Evolutionary conservation across 345 rosid genomes (phyloP).

Genomic region (Eucalyptus erythrocorys): DNA sequence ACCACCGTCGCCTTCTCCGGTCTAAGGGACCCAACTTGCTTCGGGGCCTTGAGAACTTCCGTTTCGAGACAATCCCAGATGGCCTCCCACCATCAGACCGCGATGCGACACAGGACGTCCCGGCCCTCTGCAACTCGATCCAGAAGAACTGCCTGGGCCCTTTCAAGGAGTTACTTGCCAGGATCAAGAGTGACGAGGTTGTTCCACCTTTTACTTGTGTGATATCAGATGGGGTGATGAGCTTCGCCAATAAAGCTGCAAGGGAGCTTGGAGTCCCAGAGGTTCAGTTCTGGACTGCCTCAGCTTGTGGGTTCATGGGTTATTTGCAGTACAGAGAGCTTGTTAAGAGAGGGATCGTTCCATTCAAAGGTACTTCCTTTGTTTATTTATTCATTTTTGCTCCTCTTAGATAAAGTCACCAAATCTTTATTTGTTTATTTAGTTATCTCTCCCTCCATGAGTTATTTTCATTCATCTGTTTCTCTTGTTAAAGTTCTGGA

Average conservation of each 20-base stretch:
- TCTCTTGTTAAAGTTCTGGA: not conserved
- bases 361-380: conserved; percentile 14
- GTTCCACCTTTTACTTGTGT: conserved; percentile 14
- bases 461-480: not conserved
- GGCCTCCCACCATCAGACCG: conserved; percentile 9
- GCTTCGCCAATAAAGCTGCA: conserved; percentile 5
- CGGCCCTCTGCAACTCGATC: not conserved
- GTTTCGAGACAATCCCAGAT: conserved; percentile 9
- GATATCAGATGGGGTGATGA: conserved; percentile 12
- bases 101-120: not conserved
- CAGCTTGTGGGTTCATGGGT: conserved; percentile 17
- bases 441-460: not conserved
- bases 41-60: not conserved
- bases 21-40: conserved; percentile 1
- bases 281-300: conserved; percentile 17
- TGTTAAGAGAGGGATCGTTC: conserved; percentile 8
- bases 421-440: not conserved
- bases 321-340: conserved; percentile 15
- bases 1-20: conserved; percentile 1
- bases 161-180: conserved; percentile 3
- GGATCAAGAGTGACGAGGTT: not conserved
- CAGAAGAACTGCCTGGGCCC: conserved; percentile 1
- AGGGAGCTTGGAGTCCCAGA: conserved; percentile 11
- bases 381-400: not conserved
- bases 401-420: not conserved